These are phyloP conservation scores for Penicillium occitanis DNA, from an alignment of 2,329 filamentous ascomycete genomes.

Conservation along the genomic window DNA sequence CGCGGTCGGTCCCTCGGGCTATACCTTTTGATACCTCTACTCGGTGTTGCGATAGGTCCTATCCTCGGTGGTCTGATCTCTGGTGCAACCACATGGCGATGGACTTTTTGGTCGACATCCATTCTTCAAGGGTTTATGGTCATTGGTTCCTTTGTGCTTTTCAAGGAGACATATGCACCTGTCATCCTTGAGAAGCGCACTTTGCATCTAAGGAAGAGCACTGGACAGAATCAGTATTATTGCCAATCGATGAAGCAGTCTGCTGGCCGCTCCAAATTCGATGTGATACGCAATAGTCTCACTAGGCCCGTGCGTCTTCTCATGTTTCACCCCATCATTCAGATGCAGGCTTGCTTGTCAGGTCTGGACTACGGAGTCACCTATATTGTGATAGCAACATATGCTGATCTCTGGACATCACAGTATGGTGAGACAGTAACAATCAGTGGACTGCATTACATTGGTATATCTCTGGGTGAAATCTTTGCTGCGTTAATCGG, in stretches of 20 bases:
- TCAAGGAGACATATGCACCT: not conserved
- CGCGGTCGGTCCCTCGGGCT: conserved; percentile 59
- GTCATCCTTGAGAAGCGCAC: conserved; percentile 27
- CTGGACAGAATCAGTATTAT: conserved; percentile 43
- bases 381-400: conserved; percentile 32
- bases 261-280: not conserved
- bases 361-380: conserved; percentile 50
- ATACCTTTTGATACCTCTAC: conserved; percentile 54
- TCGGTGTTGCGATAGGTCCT: conserved; percentile 52
- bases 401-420: conserved; percentile 44
- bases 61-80: conserved; percentile 61
- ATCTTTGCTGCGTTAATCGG: conserved; percentile 38
- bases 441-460: conserved; percentile 34
- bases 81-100: conserved; percentile 34
- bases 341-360: conserved; percentile 51
- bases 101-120: conserved; percentile 18
- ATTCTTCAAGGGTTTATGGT: conserved; percentile 21
- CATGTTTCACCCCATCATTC: conserved; percentile 50
- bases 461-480: conserved; percentile 51
- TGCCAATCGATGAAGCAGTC: not conserved
- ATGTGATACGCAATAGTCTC: conserved; percentile 47
- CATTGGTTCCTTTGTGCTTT: conserved; percentile 31
- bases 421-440: conserved; percentile 52
- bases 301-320: conserved; percentile 49
- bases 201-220: conserved; percentile 40